These are phyloP conservation scores for Dendrothele bispora DNA, from an alignment of 768 basidiomycete species.

Conservation along the genomic window DNA sequence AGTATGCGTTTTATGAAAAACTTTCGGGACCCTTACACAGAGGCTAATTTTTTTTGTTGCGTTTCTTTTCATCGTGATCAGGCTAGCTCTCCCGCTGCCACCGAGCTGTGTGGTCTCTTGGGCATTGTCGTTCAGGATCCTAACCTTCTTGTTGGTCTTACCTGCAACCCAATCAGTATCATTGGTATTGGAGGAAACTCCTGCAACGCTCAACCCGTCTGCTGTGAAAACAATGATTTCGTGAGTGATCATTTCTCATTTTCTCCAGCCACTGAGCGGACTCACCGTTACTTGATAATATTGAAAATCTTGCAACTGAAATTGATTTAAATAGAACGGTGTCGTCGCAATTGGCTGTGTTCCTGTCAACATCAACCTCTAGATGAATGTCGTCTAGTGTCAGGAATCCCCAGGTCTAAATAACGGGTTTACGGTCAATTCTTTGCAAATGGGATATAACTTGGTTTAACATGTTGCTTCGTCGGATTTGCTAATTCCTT, in stretches of 20 bases:
- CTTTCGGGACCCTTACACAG: no score
- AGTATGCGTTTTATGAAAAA: no score
- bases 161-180: slow-evolving; percentile 1
- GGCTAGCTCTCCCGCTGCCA: neutral
- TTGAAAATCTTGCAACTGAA: no score
- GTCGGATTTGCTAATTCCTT: no score
- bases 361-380: slow-evolving; percentile 2
- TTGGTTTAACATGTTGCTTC: no score
- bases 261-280: neutral
- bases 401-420: no score
- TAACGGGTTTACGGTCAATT: no score
- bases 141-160: neutral
- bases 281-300: neutral
- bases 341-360: slow-evolving; percentile 1
- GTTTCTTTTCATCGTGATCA: no score
- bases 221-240: slow-evolving; percentile 1
- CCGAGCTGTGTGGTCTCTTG: neutral
- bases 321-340: no score
- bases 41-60: no score
- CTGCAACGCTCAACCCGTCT: slow-evolving; percentile 1
- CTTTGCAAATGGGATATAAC: no score
- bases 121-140: neutral
- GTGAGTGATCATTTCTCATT: neutral
- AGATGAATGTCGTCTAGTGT: no score
- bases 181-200: neutral